Evolutionary conservation across 1,284 basidiomycete genomes (phyloP).

Genomic region (Ceraceosorus guamensis): DNA sequence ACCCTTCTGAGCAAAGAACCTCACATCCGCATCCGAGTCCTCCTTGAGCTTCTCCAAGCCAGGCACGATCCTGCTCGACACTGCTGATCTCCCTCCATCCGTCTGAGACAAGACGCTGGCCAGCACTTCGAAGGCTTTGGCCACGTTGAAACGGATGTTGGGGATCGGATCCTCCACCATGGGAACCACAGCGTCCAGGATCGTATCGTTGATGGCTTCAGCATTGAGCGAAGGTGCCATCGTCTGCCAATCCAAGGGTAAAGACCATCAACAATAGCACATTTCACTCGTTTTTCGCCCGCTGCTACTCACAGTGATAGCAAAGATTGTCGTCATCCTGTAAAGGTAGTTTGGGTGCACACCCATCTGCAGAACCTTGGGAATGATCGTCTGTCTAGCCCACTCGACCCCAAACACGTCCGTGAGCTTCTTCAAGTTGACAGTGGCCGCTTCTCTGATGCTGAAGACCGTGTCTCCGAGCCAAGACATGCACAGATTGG

Average conservation of each 20-base stretch:
- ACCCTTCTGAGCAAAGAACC: slow-evolving; percentile 57
- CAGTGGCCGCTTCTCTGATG: slow-evolving; percentile 93
- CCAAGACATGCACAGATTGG: slow-evolving; percentile 98
- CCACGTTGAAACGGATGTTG: slow-evolving; percentile 98
- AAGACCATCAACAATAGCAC: slow-evolving; percentile 81
- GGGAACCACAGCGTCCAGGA: slow-evolving; percentile 76
- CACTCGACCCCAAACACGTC: slow-evolving; percentile 99
- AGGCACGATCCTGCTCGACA: slow-evolving; percentile 69
- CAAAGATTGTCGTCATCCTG: slow-evolving; percentile 98
- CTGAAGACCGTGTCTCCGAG: slow-evolving; percentile 96
- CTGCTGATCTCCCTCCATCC: slow-evolving; percentile 68
- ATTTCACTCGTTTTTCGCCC: slow-evolving; percentile 62
- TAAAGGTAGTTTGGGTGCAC: slow-evolving; percentile 95
- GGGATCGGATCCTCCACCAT: slow-evolving; percentile 89
- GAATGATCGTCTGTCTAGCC: slow-evolving; percentile 89
- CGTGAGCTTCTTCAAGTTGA: slow-evolving; percentile 93
- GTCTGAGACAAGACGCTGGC: slow-evolving; percentile 62
- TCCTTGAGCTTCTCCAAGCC: slow-evolving; percentile 78
- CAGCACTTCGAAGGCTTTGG: slow-evolving; percentile 69
- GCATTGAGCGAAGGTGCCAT: slow-evolving; percentile 87
- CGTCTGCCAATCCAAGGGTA: slow-evolving; percentile 61
- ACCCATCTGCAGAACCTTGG: slow-evolving; percentile 96
- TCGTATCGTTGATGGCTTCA: slow-evolving; percentile 74
- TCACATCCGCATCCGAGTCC: slow-evolving; percentile 90
- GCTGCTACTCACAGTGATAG: slow-evolving; percentile 70